Evolutionary conservation across 2,329 filamentous ascomycete species (phyloP).

Genomic region (Alternaria burnsii): DNA sequence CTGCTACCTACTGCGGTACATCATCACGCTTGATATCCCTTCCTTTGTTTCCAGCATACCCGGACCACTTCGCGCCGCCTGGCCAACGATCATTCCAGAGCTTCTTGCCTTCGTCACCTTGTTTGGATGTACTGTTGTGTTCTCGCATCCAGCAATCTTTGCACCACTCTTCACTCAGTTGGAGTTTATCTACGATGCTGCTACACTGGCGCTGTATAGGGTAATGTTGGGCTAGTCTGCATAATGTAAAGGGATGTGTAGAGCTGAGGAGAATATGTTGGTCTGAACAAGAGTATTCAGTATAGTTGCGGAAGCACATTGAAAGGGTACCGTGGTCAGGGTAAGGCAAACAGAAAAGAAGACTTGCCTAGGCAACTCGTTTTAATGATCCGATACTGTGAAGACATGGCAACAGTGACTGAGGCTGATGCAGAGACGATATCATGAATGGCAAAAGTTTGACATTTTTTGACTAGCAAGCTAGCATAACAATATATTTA

Average conservation of each 20-base stretch:
- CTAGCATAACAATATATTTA: constrained; percentile 9
- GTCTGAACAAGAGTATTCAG: constrained; percentile 17
- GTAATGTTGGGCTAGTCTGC: constrained; percentile 9
- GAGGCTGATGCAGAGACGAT: not conserved
- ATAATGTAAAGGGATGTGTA: constrained; percentile 19
- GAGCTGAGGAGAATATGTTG: constrained; percentile 8
- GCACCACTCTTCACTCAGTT: constrained; percentile 21
- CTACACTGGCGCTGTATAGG: constrained; percentile 18
- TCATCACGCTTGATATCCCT: constrained; percentile 16
- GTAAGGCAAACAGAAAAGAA: not conserved
- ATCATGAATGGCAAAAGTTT: constrained; percentile 4
- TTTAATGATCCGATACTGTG: not conserved
- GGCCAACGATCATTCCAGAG: constrained; percentile 12
- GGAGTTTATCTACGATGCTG: not conserved
- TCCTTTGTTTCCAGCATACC: constrained; percentile 9
- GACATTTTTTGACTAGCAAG: constrained; percentile 11
- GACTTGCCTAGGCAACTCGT: not conserved
- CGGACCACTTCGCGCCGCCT: constrained; percentile 15
- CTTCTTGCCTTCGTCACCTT: not conserved
- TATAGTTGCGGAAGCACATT: constrained; percentile 25
- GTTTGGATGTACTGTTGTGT: not conserved
- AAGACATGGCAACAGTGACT: not conserved
- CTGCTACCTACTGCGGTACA: constrained; percentile 13
- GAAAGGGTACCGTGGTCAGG: not conserved
- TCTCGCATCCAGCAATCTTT: constrained; percentile 17